Evolutionary conservation across 129 eudicot genomes (phyloP), one percentile per base, ranked within the genome.

Genomic region (Chrysanthemum seticuspe): DNA sequence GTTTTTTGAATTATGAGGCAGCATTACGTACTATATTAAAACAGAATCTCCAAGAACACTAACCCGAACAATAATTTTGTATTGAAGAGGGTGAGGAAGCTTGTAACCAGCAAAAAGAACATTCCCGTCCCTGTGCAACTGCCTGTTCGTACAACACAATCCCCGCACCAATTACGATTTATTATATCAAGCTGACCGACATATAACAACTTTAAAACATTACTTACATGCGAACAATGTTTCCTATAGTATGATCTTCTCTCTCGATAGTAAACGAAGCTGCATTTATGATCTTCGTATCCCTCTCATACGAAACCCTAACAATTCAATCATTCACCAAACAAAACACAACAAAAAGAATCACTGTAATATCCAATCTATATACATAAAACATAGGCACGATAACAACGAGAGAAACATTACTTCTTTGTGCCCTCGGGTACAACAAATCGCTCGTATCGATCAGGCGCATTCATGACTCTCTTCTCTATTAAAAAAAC

Each of bases 11-110:
- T 4, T 29, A 0, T 3, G 34, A 31, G 36, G 36, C 36, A 31
- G 7, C 49, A 48, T 2, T 44, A 14, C 29, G 62, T 62, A 44
- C 8, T 49, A 5, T 0, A 6, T 56, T 44, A 55, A 68, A 19
- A 14, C 31, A 60, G 29, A 21, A 47, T 16, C 13, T 48, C 16
- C 12, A n/a, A 63, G 13, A 74, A 50, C 14, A 89, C 98, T 78
- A 60, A 89, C 98, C 88, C 98, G 83, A 18, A 93, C 83, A 48
- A 93, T 75, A 45, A 93, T 93, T 73, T 93, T 89, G 92, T 93
- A 93, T 87, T 93, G 95, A 54, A 93, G 98, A 49, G 98, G 98
- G 68, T 93, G 98, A 68, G 98, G 98, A 75, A 93, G 87, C 90
- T 93, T 93, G 95, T 93, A 93, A 19, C 98, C 98, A 64, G 98